Evolutionary conservation across 495 filamentous ascomycete species (phyloP).

Genomic region (Emericellopsis terricola): DNA sequence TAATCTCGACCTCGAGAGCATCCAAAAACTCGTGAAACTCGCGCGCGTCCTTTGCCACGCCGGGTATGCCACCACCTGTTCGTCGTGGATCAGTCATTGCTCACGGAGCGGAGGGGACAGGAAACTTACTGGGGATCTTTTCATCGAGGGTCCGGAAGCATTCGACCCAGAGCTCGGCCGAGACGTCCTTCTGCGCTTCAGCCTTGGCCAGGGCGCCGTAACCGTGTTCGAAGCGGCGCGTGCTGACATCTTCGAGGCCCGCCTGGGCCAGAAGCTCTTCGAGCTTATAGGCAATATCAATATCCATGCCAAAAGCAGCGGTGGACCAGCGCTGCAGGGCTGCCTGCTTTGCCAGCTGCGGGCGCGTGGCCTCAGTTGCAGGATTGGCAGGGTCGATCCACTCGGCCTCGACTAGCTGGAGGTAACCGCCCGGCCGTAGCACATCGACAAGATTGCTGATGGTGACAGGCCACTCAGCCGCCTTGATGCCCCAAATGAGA

Average conservation of each 20-base stretch:
- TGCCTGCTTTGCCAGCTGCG: slow-evolving; percentile 5
- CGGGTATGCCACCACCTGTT: too few relatives aligned
- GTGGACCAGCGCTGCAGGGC: slow-evolving; percentile 5
- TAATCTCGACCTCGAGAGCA: too few relatives aligned
- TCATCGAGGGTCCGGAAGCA: slow-evolving; percentile 5
- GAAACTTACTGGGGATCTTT: slow-evolving; percentile 4
- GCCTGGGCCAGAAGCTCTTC: slow-evolving; percentile 6
- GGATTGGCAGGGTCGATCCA: too few relatives aligned
- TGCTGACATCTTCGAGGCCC: slow-evolving; percentile 6
- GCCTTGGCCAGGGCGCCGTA: slow-evolving; percentile 6
- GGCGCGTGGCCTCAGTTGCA: too few relatives aligned
- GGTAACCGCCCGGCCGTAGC: too few relatives aligned
- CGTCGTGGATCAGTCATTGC: too few relatives aligned
- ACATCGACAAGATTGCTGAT: too few relatives aligned
- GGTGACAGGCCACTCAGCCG: too few relatives aligned
- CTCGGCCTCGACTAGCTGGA: too few relatives aligned
- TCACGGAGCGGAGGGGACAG: neutral
- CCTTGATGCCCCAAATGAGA: too few relatives aligned
- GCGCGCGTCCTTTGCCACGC: too few relatives aligned
- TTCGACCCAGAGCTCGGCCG: slow-evolving; percentile 6
- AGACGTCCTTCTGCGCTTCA: slow-evolving; percentile 2
- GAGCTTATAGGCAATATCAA: slow-evolving; percentile 8
- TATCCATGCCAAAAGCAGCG: slow-evolving; percentile 7
- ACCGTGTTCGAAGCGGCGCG: slow-evolving; percentile 8
- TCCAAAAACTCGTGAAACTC: too few relatives aligned